Evolutionary conservation across 2,329 filamentous ascomycete genomes (phyloP).

Genomic region (Uncinocarpus reesii): DNA sequence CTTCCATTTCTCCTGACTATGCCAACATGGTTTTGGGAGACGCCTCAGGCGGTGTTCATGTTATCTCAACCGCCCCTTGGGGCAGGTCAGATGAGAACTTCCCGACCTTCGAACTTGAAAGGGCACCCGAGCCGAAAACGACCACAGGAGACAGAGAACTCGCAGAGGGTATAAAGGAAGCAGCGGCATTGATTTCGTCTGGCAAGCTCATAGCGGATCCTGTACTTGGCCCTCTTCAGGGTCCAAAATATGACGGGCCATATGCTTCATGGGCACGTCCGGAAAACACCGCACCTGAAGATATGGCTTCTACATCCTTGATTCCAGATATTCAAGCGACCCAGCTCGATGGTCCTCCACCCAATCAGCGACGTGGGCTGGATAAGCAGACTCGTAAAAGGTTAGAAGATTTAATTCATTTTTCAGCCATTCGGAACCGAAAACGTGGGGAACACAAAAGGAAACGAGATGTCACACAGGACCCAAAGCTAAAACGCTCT

Average conservation of each 20-base stretch:
- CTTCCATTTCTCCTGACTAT: conserved; percentile 46
- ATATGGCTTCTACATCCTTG: conserved; percentile 22
- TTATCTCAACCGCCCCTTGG: conserved; percentile 36
- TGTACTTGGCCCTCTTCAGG: conserved; percentile 33
- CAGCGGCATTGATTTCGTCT: conserved; percentile 24
- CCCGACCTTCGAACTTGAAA: conserved; percentile 23
- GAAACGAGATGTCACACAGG: background rate
- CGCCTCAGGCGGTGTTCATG: conserved; percentile 44
- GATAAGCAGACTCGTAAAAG: conserved; percentile 17
- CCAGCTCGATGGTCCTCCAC: conserved; percentile 26
- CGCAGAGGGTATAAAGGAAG: conserved; percentile 20
- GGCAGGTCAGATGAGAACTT: conserved; percentile 13
- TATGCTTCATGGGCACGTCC: conserved; percentile 34
- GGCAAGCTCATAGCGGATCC: conserved; percentile 29
- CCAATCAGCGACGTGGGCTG: conserved; percentile 19
- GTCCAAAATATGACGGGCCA: conserved; percentile 33
- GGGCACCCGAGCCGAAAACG: conserved; percentile 6
- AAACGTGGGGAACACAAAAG: conserved; percentile 1
- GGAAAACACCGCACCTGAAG: conserved; percentile 18
- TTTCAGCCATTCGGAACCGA: conserved; percentile 3
- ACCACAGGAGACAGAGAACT: background rate
- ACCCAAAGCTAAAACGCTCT: background rate
- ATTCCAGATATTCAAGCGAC: conserved; percentile 21
- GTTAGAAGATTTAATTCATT: background rate
- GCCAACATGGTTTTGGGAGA: conserved; percentile 49